Percentiles rank a stretch among this genome's conserved stretches.
Evolutionary conservation across 2,329 filamentous ascomycete species (phyloP).

Genomic region (Exophiala xenobiotica): DNA sequence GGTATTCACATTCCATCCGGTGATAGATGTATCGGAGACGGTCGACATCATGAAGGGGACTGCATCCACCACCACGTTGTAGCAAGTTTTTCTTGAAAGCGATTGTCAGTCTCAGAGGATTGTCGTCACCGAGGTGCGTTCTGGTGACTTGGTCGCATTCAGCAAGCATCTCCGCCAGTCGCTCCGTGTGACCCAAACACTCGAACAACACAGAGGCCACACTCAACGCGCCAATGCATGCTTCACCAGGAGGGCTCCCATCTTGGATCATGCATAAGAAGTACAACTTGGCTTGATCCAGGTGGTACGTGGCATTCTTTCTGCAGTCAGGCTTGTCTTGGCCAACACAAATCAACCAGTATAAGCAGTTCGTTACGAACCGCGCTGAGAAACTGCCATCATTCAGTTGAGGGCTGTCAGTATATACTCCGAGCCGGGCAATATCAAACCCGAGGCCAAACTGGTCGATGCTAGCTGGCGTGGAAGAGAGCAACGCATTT

Average conservation of each 20-base stretch:
- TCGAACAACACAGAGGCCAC: conserved; percentile 18
- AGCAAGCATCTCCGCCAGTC: conserved; percentile 11
- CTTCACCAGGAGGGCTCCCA: conserved; percentile 9
- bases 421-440: conserved; percentile 8
- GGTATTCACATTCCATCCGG: conserved; percentile 5
- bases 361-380: conserved; percentile 18
- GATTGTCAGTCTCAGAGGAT: conserved; percentile 20
- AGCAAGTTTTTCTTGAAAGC: conserved; percentile 19
- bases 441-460: conserved; percentile 12
- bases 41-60: conserved; percentile 11
- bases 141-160: conserved; percentile 14
- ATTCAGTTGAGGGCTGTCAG: conserved; percentile 14
- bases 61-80: not conserved
- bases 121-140: conserved; percentile 11
- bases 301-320: conserved; percentile 7
- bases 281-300: conserved; percentile 7
- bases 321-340: conserved; percentile 9
- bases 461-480: conserved; percentile 11
- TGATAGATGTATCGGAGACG: conserved; percentile 8
- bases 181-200: conserved; percentile 15
- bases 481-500: conserved; percentile 7
- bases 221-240: conserved; percentile 16
- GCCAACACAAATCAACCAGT: conserved; percentile 19
- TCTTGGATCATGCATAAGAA: conserved; percentile 20
- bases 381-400: conserved; percentile 6